A percentile compares a stretch with the other conserved stretches of the same genome.
Conservation (phyloP, 805 yeast genomes). For the Wickerhamomyces strasburgensis region DNA sequence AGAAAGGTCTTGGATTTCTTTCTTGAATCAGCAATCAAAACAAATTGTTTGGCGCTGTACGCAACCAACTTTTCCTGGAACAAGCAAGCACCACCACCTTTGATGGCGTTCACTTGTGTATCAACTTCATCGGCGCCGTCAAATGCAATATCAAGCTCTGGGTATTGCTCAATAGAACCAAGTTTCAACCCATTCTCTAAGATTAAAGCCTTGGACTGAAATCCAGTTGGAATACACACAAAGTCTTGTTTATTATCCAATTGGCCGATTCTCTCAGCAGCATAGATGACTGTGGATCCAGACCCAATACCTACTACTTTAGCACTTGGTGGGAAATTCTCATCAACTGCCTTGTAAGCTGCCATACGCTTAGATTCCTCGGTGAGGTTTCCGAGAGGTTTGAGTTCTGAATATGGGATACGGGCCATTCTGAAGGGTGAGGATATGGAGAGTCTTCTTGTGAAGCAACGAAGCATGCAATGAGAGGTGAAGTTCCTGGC, state of each 20-base stretch:
- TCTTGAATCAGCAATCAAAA: conserved; percentile 89
- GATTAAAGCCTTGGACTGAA: conserved; percentile 86
- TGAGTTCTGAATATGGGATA: conserved; percentile 22
- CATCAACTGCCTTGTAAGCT: conserved; percentile 90
- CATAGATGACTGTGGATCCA: conserved; percentile 96
- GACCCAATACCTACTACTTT: conserved; percentile 90
- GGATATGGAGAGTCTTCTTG: background rate
- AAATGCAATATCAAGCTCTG: conserved; percentile 84
- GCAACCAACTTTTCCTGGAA: conserved; percentile 96
- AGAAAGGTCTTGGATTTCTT: conserved; percentile 64
- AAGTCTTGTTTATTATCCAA: conserved; percentile 45
- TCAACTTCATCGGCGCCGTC: conserved; percentile 99
- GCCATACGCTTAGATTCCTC: conserved; percentile 88
- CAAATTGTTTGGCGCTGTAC: conserved; percentile 64
- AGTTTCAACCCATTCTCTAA: conserved; percentile 71
- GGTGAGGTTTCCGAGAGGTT: conserved; percentile 36
- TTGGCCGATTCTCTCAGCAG: conserved; percentile 90
- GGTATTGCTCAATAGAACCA: conserved; percentile 79
- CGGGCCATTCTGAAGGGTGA: conserved; percentile 17
- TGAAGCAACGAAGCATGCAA: background rate
- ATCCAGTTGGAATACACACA: conserved; percentile 92
- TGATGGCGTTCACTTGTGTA: conserved; percentile 71
- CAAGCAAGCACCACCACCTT: conserved; percentile 98
- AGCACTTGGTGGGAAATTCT: conserved; percentile 63
- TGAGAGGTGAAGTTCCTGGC: no score